A percentile compares a stretch with the other conserved stretches of the same genome.
Evolutionary conservation across 257 asterid genomes (phyloP).

Genomic region (Nicotiana knightiana): DNA sequence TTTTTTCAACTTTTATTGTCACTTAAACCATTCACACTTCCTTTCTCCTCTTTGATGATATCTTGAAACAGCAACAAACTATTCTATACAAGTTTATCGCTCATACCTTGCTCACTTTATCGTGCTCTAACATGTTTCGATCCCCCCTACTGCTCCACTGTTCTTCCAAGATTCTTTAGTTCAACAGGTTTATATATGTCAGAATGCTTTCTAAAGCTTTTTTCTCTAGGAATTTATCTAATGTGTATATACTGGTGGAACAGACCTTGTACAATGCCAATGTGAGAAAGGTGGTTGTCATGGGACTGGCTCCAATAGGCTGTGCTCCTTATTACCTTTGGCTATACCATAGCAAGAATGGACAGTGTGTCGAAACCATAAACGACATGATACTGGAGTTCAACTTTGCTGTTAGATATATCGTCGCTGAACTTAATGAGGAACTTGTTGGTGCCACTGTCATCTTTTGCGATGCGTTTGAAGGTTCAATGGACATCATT

Average conservation of each 20-base stretch:
- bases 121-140: too few relatives aligned
- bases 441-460: constrained; percentile 51
- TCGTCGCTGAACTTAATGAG: constrained; percentile 49
- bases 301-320: constrained; percentile 94
- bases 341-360: constrained; percentile 46
- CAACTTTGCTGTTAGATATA: constrained; percentile 69
- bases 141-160: neutral
- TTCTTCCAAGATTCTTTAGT: neutral
- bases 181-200: neutral
- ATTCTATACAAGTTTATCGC: too few relatives aligned
- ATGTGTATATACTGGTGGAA: constrained; percentile 13
- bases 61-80: too few relatives aligned
- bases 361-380: constrained; percentile 54
- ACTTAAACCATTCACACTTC: too few relatives aligned
- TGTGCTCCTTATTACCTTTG: constrained; percentile 86
- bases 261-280: constrained; percentile 81
- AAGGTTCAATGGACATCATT: constrained; percentile 82
- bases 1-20: too few relatives aligned
- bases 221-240: neutral
- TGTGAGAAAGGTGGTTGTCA: constrained; percentile 75
- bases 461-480: constrained; percentile 73
- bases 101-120: neutral
- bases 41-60: too few relatives aligned
- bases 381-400: constrained; percentile 72
- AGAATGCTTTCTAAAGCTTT: neutral